Conservation (phyloP, 306 rosid genomes). For the Sesbania bispinosa region DNA sequence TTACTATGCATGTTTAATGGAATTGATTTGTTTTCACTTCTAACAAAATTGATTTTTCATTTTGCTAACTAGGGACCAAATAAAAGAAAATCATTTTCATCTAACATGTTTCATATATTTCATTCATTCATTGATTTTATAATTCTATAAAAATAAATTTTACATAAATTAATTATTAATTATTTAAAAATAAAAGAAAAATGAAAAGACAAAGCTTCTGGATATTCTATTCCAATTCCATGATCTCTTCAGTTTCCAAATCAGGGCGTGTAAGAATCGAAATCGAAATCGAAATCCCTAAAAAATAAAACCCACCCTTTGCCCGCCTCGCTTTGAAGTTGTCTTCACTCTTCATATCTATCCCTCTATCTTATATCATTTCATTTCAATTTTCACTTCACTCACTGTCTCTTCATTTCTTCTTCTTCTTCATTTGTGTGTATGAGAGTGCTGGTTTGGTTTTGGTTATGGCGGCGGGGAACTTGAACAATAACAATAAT, state of each 20-base stretch:
- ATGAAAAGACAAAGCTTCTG: too few relatives aligned
- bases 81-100: too few relatives aligned
- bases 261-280: background rate
- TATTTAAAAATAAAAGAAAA: too few relatives aligned
- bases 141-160: too few relatives aligned
- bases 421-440: background rate
- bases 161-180: too few relatives aligned
- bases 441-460: background rate
- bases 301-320: background rate
- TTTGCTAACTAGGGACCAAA: too few relatives aligned
- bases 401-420: background rate
- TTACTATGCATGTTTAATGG: too few relatives aligned
- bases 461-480: background rate
- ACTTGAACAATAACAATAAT: constrained; percentile 13
- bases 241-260: background rate
- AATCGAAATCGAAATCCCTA: background rate
- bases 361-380: background rate
- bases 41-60: too few relatives aligned
- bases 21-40: too few relatives aligned
- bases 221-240: too few relatives aligned
- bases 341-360: background rate
- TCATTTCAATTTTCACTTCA: background rate
- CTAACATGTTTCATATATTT: too few relatives aligned
- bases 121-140: too few relatives aligned
- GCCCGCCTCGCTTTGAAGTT: background rate